Base-by-base conservation (phyloP, 306 rosid genomes). In the Citrullus colocynthis region DNA sequence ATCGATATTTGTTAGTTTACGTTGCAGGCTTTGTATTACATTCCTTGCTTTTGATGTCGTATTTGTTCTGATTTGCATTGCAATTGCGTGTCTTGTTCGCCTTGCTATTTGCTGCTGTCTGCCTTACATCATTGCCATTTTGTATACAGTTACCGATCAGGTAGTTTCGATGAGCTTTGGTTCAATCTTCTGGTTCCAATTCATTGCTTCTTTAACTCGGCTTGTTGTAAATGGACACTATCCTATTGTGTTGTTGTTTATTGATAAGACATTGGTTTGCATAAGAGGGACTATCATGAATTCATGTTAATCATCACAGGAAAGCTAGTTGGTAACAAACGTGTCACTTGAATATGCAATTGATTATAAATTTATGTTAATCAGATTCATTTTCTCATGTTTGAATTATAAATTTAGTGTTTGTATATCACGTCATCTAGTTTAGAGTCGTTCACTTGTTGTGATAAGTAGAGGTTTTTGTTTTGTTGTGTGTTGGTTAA, bases 41-140 rank as follows among this genome's bases (percentile, higher is more conserved):
- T 92, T 89, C 87, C 93, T 92, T 61, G 92, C 95, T 37, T 89
- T 88, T 2, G 98, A 92, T 45, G 84, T 92, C 74, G 91, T 85
- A 14, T 80, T 90, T 81, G 88, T 95, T 61, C 57, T 95, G 61
- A 69, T 95, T 63, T 92, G 97, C 59, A 80, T 88, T 42, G 89
- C 91, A 48, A 88, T 85, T 71, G 91, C 97, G 3, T 92, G 97
- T 69, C 90, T 95, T 51, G 86, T 92, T 78, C 93, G 97, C 59
- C 89, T 92, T 69, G 97, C 98, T 30, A 91, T 95, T 83, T 95
- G 98, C 88, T 95, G 96, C 83, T 95, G 91, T 81, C 88, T 95
- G 6, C 98, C 98, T 7, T 92, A 97, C 91, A 92, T 95, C 80
- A 86, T 95, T 79, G 93, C 96, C 44, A 78, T 95, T 76, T 83